Evolutionary conservation across 768 basidiomycete genomes (phyloP).

Genomic region (Lyophyllum shimeji): DNA sequence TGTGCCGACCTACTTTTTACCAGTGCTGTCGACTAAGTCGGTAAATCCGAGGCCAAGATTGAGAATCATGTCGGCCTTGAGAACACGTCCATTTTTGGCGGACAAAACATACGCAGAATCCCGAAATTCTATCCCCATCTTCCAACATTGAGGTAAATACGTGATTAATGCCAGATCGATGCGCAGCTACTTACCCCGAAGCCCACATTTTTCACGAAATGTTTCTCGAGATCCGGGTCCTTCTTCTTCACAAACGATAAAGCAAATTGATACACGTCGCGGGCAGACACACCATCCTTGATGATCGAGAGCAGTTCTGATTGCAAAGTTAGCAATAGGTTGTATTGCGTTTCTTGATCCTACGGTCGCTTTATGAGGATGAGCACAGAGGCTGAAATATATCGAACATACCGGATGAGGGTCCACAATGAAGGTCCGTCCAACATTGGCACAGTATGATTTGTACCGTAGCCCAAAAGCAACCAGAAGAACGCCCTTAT

Average conservation of each 20-base stretch:
- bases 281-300: slow-evolving; percentile 73
- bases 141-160: background rate
- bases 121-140: slow-evolving; percentile 97
- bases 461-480: slow-evolving; percentile 90
- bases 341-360: slow-evolving; percentile 92
- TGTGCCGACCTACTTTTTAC: slow-evolving; percentile 63
- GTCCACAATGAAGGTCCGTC: slow-evolving; percentile 93
- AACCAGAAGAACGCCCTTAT: slow-evolving; percentile 86
- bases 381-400: background rate
- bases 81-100: slow-evolving; percentile 68
- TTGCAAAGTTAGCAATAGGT: slow-evolving; percentile 75
- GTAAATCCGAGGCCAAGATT: slow-evolving; percentile 85
- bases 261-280: slow-evolving; percentile 83
- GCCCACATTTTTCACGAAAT: slow-evolving; percentile 88
- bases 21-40: slow-evolving; percentile 72
- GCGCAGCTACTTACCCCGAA: slow-evolving; percentile 63
- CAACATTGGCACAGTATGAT: slow-evolving; percentile 90
- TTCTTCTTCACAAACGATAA: slow-evolving; percentile 70
- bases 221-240: slow-evolving; percentile 77
- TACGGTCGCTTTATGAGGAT: slow-evolving; percentile 30
- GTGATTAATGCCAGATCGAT: background rate
- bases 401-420: slow-evolving; percentile 68
- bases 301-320: slow-evolving; percentile 71
- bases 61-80: slow-evolving; percentile 83
- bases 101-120: slow-evolving; percentile 84